Conservation (phyloP, 176 grass and related monocot genomes). For the Juncus effusus region DNA sequence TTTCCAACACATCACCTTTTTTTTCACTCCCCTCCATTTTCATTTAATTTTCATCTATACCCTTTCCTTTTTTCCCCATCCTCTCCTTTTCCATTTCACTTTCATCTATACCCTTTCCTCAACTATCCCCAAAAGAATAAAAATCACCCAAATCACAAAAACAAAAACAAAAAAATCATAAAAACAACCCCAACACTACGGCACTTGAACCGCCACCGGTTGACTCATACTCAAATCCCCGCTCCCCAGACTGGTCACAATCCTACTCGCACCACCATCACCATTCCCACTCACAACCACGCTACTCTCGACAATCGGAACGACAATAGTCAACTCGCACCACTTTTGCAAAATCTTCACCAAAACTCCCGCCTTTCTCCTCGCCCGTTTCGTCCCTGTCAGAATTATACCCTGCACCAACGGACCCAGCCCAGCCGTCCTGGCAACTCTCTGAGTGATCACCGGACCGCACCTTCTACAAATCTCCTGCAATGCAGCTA, state of each 20-base stretch:
- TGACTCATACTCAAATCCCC: constrained; percentile 53
- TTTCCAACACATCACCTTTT: neutral
- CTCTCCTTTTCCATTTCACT: neutral
- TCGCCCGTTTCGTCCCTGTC: constrained; percentile 82
- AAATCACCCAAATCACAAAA: constrained; percentile 7
- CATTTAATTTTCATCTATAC: neutral
- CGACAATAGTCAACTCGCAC: constrained; percentile 46
- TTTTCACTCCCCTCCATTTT: neutral
- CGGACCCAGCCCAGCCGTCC: constrained; percentile 43
- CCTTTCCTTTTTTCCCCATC: constrained; percentile 9
- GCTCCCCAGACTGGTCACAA: constrained; percentile 41
- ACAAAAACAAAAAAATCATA: constrained; percentile 31
- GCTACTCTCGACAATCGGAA: constrained; percentile 31
- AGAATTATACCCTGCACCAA: constrained; percentile 59
- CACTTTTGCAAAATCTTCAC: constrained; percentile 66
- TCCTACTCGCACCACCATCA: constrained; percentile 20
- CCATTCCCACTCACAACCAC: constrained; percentile 7
- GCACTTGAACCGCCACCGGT: constrained; percentile 58
- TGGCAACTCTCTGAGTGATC: constrained; percentile 54
- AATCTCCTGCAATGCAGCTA: constrained; percentile 87
- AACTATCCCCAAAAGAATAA: constrained; percentile 25
- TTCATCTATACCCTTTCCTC: constrained; percentile 25
- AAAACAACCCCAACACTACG: constrained; percentile 41
- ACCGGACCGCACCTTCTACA: constrained; percentile 54
- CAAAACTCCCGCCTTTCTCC: constrained; percentile 72